phyloP scores from a whole-genome alignment of 1,139 yeast genomes.

The Spencermartinsiella ligniputridi region DNA sequence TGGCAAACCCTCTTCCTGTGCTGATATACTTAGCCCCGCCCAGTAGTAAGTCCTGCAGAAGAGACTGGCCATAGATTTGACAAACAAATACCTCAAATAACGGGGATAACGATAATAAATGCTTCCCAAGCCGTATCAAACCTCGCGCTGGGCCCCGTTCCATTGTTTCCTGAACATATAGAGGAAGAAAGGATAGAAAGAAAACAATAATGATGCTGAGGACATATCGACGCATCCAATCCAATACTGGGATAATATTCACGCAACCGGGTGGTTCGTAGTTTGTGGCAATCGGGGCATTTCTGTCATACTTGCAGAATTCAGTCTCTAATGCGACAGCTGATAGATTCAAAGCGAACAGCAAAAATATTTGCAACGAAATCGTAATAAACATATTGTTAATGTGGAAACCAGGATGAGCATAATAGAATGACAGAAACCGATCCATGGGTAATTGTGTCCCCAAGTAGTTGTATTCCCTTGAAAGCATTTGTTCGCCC shows the following conservation, averaged over 20 bases:
- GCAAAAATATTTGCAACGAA: constrained; percentile 88
- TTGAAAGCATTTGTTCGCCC: constrained; percentile 99
- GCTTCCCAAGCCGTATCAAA: constrained; percentile 84
- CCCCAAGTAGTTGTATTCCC: constrained; percentile 96
- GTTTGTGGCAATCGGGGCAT: constrained; percentile 81
- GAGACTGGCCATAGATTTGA: constrained; percentile 91
- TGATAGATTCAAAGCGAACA: constrained; percentile 87
- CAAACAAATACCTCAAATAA: constrained; percentile 98
- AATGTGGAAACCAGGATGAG: constrained; percentile 99
- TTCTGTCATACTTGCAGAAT: constrained; percentile 75
- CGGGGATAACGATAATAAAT: constrained; percentile 85
- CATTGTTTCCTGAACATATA: constrained; percentile 92
- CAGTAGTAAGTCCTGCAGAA: constrained; percentile 86
- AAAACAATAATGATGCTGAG: constrained; percentile 97
- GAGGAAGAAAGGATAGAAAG: constrained; percentile 94
- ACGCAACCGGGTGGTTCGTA: constrained; percentile 90
- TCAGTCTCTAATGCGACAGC: constrained; percentile 88
- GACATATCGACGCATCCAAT: constrained; percentile 97
- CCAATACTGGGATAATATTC: constrained; percentile 82
- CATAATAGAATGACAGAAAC: constrained; percentile 95
- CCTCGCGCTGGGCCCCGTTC: constrained; percentile 99
- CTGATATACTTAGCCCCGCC: constrained; percentile 99
- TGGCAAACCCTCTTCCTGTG: constrained; percentile 99
- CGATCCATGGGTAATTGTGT: constrained; percentile 97
- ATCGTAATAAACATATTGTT: constrained; percentile 93